phyloP scores from a whole-genome alignment of 306 rosid genomes.

The Vigna angularis region DNA sequence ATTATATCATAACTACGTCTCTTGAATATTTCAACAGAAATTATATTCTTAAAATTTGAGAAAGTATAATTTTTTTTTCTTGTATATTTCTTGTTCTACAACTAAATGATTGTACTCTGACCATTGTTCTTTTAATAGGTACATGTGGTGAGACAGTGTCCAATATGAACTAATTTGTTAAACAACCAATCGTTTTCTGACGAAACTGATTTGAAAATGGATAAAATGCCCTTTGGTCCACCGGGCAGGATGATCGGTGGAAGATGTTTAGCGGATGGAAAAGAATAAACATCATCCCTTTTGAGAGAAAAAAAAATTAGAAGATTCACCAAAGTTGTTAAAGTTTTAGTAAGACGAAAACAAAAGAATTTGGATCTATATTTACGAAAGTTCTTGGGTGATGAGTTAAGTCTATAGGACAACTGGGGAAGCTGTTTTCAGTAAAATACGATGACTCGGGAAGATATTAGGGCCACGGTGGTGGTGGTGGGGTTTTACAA shows the following conservation, averaged over 20 bases:
- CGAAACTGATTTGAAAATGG: no score
- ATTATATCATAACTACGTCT: no score
- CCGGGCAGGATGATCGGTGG: neutral
- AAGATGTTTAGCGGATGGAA: neutral
- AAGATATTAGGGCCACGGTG: neutral
- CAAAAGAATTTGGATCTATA: no score
- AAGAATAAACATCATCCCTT: neutral
- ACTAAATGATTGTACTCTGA: neutral
- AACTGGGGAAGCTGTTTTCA: neutral
- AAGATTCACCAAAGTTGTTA: no score
- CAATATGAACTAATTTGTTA: neutral
- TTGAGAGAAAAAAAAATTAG: no score
- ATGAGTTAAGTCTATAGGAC: no score
- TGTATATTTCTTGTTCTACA: neutral
- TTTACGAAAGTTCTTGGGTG: no score
- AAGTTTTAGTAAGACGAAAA: neutral
- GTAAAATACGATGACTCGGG: neutral
- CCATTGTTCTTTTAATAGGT: neutral
- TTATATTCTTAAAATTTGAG: no score
- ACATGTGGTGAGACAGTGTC: no score
- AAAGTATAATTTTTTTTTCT: no score
- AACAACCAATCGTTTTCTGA: neutral
- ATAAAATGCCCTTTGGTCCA: no score
- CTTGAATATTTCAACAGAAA: no score
- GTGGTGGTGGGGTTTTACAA: neutral